Evolutionary conservation across 2,329 filamentous ascomycete species (phyloP).

Genomic region (Paecilomyces variotii): DNA sequence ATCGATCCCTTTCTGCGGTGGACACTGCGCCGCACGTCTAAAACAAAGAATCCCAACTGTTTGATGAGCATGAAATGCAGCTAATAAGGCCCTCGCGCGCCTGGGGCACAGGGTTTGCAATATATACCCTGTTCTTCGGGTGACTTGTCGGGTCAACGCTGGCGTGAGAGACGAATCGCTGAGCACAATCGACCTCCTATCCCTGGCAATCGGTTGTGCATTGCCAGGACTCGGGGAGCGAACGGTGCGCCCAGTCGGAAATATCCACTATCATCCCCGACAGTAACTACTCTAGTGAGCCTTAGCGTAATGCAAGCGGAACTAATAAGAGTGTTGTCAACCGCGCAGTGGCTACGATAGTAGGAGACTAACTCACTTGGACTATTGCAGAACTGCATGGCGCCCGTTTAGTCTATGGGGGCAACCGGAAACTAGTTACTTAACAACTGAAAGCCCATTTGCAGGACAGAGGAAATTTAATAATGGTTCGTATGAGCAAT

Average conservation of each 20-base stretch:
- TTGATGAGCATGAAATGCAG: neutral
- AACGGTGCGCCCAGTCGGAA: neutral
- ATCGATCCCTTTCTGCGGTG: neutral
- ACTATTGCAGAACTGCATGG: neutral
- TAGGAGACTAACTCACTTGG: neutral
- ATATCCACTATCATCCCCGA: neutral
- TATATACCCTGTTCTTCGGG: neutral
- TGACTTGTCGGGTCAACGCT: neutral
- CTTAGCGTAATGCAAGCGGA: neutral
- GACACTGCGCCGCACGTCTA: neutral
- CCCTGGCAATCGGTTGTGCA: neutral
- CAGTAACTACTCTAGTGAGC: neutral
- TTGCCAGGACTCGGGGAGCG: neutral
- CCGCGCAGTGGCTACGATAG: neutral
- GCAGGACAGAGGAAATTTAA: no score
- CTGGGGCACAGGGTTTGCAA: neutral
- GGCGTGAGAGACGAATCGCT: neutral
- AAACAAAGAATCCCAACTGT: neutral
- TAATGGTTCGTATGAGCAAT: no score
- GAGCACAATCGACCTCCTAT: neutral
- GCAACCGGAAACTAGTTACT: no score
- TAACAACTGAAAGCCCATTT: no score
- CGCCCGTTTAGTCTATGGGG: neutral
- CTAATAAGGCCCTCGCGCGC: neutral
- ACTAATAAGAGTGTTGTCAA: neutral